Conservation (phyloP, 2,329 filamentous ascomycete genomes). For the Colletotrichum gloeosporioides region DNA sequence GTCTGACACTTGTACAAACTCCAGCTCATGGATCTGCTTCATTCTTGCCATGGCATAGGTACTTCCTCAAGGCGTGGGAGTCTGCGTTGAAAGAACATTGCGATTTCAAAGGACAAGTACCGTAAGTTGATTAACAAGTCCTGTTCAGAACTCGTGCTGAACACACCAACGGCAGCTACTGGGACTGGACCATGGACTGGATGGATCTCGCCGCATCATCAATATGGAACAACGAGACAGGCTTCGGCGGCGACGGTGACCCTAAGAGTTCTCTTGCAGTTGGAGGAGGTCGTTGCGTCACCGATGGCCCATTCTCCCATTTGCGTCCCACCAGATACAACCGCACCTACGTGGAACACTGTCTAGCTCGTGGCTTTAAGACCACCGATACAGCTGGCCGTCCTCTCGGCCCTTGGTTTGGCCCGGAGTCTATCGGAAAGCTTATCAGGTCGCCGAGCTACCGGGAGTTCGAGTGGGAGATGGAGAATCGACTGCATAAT, state of each 20-base stretch:
- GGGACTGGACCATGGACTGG: not conserved
- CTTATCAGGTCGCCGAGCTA: not conserved
- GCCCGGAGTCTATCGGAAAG: not conserved
- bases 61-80: not conserved
- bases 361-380: not conserved
- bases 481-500: constrained; percentile 13
- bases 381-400: not conserved
- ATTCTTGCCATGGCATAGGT: not conserved
- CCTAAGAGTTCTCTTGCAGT: not conserved
- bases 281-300: not conserved
- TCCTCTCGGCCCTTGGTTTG: not conserved
- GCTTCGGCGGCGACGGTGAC: not conserved
- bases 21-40: not conserved
- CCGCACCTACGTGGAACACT: constrained; percentile 5
- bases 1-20: not conserved
- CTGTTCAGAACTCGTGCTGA: not conserved
- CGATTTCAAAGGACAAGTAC: not conserved
- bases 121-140: not conserved
- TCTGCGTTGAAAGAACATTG: not conserved
- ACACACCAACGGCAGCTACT: not conserved
- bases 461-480: not conserved
- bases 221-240: not conserved
- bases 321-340: constrained; percentile 21
- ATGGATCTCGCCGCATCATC: not conserved
- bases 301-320: constrained; percentile 19